Evolutionary conservation across 139 green algal genomes (phyloP).

Genomic region (Volvox reticuliferus): DNA sequence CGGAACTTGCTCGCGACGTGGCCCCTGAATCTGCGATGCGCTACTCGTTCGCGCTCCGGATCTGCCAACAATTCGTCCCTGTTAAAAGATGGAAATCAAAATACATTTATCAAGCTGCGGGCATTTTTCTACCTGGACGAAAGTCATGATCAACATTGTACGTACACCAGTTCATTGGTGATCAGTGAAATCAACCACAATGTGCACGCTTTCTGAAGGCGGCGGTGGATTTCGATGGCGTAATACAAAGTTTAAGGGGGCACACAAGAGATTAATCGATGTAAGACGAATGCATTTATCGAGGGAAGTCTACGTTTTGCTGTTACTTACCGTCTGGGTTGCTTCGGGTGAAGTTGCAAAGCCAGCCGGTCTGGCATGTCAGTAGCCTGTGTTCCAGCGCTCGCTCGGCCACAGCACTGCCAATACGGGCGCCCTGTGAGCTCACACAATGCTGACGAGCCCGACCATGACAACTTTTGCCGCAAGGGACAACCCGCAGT

Average conservation of each 20-base stretch:
- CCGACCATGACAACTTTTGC: conserved; percentile 36
- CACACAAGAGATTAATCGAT: no score
- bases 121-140: background rate
- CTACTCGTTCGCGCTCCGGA: background rate
- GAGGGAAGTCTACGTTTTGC: no score
- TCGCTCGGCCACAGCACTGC: conserved; percentile 42
- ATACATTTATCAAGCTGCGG: background rate
- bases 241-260: no score
- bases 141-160: no score
- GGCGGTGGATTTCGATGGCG: no score
- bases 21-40: background rate
- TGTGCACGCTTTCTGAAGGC: no score
- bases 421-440: conserved; percentile 45
- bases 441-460: conserved; percentile 34
- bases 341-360: background rate
- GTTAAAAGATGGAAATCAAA: background rate
- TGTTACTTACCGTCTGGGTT: background rate
- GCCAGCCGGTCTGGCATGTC: background rate
- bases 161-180: no score
- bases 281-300: no score
- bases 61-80: background rate
- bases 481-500: conserved; percentile 35
- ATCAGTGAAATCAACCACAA: no score
- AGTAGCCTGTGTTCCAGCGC: background rate
- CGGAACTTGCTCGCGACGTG: background rate